These are phyloP conservation scores for Monilinia laxa DNA, from an alignment of 2,329 filamentous ascomycete species.

Conservation along the genomic window DNA sequence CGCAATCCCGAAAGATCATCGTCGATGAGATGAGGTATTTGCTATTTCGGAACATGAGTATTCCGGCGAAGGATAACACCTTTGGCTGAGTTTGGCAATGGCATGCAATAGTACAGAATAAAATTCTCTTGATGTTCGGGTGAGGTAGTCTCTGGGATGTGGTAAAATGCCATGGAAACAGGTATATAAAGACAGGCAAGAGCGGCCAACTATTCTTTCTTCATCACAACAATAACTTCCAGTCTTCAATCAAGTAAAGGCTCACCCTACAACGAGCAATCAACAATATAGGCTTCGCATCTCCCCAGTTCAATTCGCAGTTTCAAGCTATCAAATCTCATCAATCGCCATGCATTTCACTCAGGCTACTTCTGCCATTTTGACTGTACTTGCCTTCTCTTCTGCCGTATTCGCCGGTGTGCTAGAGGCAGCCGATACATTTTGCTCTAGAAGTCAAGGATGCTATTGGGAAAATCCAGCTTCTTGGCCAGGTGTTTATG, in stretches of 20 bases:
- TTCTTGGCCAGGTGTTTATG: constrained; percentile 6
- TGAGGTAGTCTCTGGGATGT: neutral
- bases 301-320: neutral
- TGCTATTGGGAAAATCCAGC: constrained; percentile 13
- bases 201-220: neutral
- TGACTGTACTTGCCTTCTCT: constrained; percentile 14
- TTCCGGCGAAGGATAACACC: neutral
- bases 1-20: constrained; percentile 9
- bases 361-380: constrained; percentile 13
- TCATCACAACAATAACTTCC: constrained; percentile 11
- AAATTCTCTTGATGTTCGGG: neutral
- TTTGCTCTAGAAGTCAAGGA: neutral
- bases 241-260: constrained; percentile 3
- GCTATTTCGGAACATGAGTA: neutral
- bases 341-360: constrained; percentile 14
- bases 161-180: neutral
- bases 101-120: neutral
- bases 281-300: no score
- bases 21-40: constrained; percentile 17
- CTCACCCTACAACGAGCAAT: neutral
- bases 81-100: neutral
- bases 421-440: neutral
- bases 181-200: constrained; percentile 17
- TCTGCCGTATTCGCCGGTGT: constrained; percentile 9
- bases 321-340: neutral